Percentiles rank a stretch among this genome's conserved stretches.
Evolutionary conservation across 441 rosid species (phyloP).

Genomic region (Cnidoscolus chayamansa): DNA sequence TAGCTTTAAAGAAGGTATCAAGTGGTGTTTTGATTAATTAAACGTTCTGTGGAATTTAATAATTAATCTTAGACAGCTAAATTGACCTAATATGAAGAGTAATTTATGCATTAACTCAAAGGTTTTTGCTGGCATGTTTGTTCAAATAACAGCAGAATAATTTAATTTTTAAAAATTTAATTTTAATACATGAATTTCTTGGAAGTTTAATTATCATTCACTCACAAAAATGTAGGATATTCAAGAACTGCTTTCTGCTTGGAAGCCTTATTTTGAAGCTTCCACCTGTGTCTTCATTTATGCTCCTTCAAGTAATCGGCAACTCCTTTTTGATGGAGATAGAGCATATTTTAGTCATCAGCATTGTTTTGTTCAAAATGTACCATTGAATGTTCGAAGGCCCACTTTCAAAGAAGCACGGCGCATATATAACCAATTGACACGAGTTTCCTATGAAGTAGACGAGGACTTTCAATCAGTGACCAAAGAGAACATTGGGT

Average conservation of each 20-base stretch:
- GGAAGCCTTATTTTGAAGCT: constrained; percentile 93
- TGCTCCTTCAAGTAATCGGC: constrained; percentile 85
- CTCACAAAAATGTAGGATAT: constrained; percentile 52
- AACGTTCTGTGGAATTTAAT: not conserved
- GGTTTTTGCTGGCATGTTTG: not conserved
- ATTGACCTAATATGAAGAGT: not conserved
- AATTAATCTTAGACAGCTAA: not conserved
- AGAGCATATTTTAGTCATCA: constrained; percentile 66
- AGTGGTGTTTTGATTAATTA: not conserved
- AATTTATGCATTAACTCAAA: not conserved
- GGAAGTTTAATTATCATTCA: constrained; percentile 19
- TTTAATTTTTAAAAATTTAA: not conserved
- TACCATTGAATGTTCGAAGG: constrained; percentile 71
- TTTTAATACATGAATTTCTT: constrained; percentile 2
- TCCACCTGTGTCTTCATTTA: constrained; percentile 63
- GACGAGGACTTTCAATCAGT: constrained; percentile 40
- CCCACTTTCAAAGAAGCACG: constrained; percentile 89
- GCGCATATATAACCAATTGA: constrained; percentile 63
- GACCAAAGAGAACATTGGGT: constrained; percentile 26
- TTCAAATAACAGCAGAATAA: not conserved
- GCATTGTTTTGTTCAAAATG: constrained; percentile 43
- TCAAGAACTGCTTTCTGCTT: constrained; percentile 76
- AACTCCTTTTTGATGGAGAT: constrained; percentile 64
- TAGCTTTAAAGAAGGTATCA: constrained; percentile 83
- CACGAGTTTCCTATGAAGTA: constrained; percentile 56